These are phyloP conservation scores for Neurospora terricola DNA, from an alignment of 495 filamentous ascomycete genomes.

Conservation along the genomic window DNA sequence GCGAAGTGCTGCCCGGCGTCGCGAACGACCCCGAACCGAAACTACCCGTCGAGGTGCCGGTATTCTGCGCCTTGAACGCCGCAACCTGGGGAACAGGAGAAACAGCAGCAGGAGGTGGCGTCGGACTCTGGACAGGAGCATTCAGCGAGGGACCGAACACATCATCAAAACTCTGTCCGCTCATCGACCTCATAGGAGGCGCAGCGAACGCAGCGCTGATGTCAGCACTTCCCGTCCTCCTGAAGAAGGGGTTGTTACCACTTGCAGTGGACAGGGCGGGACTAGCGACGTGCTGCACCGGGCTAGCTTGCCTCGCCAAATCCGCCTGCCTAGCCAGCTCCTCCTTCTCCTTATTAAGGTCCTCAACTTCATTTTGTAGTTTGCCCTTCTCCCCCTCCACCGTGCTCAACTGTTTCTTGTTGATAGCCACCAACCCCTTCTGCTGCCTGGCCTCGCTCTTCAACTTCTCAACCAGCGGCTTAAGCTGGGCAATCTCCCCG, in stretches of 20 bases:
- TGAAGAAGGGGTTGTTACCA: slow-evolving; percentile 84
- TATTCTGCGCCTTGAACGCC: slow-evolving; percentile 57
- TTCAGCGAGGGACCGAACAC: slow-evolving; percentile 71
- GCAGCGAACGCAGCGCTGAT: slow-evolving; percentile 49
- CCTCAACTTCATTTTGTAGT: slow-evolving; percentile 65
- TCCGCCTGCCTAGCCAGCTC: slow-evolving; percentile 38
- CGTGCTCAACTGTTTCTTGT: slow-evolving; percentile 91
- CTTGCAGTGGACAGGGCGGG: slow-evolving; percentile 66
- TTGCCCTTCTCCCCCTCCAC: slow-evolving; percentile 81
- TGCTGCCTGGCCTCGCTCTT: slow-evolving; percentile 84
- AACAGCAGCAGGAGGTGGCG: slow-evolving; percentile 44
- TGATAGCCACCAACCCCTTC: slow-evolving; percentile 91
- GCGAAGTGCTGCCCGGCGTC: slow-evolving; percentile 44
- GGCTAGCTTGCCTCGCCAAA: slow-evolving; percentile 23
- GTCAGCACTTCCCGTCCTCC: slow-evolving; percentile 56
- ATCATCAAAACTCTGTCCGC: slow-evolving; percentile 71
- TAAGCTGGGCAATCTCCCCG: slow-evolving; percentile 67
- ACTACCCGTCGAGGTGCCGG: slow-evolving; percentile 39
- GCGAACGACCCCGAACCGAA: slow-evolving; percentile 36
- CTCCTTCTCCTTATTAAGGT: slow-evolving; percentile 52
- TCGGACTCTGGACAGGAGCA: slow-evolving; percentile 16
- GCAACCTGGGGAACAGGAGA: slow-evolving; percentile 20
- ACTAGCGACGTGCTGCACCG: slow-evolving; percentile 40
- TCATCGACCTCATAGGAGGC: slow-evolving; percentile 32
- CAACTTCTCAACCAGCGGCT: slow-evolving; percentile 82